Conservation (phyloP, 345 rosid genomes). For the Laguncularia racemosa region DNA sequence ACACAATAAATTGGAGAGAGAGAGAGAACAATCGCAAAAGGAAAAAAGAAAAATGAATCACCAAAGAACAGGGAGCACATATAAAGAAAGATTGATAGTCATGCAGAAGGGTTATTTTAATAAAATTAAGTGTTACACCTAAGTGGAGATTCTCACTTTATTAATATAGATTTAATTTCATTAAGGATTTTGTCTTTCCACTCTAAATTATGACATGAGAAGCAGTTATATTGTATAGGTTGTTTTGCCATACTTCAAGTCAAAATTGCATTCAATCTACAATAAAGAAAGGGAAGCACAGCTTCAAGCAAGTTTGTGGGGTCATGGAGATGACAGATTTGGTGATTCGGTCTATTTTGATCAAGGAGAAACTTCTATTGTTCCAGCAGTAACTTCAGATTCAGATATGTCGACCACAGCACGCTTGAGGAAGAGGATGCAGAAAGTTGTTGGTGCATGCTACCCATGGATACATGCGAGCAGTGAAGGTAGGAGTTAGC, state of each 20-base stretch:
- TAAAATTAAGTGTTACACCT: too few relatives aligned
- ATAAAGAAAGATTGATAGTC: too few relatives aligned
- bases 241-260: constrained; percentile 87
- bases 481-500: constrained; percentile 60
- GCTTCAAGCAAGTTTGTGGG: constrained; percentile 95
- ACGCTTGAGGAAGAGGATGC: constrained; percentile 48
- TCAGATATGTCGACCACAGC: constrained; percentile 48
- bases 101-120: too few relatives aligned
- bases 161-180: too few relatives aligned
- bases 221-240: constrained; percentile 41
- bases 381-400: constrained; percentile 34
- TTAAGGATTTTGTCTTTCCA: constrained; percentile 1
- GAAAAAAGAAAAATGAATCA: too few relatives aligned
- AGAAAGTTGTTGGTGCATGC: constrained; percentile 67
- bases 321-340: constrained; percentile 59
- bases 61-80: too few relatives aligned
- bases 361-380: constrained; percentile 38
- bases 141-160: too few relatives aligned
- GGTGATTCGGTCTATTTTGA: constrained; percentile 40
- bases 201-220: constrained; percentile 12
- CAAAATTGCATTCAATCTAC: constrained; percentile 77
- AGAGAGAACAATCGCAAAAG: too few relatives aligned
- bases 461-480: constrained; percentile 96
- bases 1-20: too few relatives aligned
- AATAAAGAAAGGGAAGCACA: constrained; percentile 95